These are phyloP conservation scores for Exserohilum turcica DNA, from an alignment of 2,329 filamentous ascomycete species.

Conservation along the genomic window DNA sequence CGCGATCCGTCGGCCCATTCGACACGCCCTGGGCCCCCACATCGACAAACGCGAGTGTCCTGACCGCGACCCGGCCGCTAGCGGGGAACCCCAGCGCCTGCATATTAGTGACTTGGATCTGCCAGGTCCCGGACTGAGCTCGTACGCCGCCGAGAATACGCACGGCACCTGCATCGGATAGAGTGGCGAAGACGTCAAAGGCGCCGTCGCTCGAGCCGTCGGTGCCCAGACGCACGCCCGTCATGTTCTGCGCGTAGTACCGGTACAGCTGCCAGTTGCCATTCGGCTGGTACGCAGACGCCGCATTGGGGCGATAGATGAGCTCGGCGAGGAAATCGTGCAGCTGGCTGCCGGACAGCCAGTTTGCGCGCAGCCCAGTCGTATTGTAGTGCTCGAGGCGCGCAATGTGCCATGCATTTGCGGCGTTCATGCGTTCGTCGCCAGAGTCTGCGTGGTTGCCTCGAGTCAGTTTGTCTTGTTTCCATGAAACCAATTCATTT, in stretches of 20 bases:
- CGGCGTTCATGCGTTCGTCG: too few species aligned
- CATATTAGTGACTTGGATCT: neutral
- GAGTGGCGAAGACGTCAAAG: neutral
- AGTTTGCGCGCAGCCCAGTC: slow-evolving; percentile 54
- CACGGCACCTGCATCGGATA: neutral
- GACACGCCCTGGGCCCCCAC: too few species aligned
- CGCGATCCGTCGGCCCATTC: too few species aligned
- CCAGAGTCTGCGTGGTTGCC: too few species aligned
- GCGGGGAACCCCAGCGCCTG: too few species aligned
- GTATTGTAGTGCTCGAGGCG: slow-evolving; percentile 54
- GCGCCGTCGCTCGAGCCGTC: slow-evolving; percentile 39
- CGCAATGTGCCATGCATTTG: slow-evolving; percentile 52
- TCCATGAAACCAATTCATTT: too few species aligned
- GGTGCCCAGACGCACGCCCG: slow-evolving; percentile 48
- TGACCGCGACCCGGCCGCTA: too few species aligned
- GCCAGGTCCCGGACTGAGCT: neutral
- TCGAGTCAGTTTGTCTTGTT: too few species aligned
- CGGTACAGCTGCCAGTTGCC: slow-evolving; percentile 56
- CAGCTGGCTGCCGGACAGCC: slow-evolving; percentile 49
- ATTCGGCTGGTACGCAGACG: slow-evolving; percentile 47
- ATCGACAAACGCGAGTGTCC: too few species aligned
- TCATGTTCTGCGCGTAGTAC: slow-evolving; percentile 55
- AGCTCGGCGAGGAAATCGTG: slow-evolving; percentile 55
- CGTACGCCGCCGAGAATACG: neutral
- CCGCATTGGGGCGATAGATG: slow-evolving; percentile 39